phyloP scores from a whole-genome alignment of 2,329 filamentous ascomycete species.

The Xylaria multiplex region DNA sequence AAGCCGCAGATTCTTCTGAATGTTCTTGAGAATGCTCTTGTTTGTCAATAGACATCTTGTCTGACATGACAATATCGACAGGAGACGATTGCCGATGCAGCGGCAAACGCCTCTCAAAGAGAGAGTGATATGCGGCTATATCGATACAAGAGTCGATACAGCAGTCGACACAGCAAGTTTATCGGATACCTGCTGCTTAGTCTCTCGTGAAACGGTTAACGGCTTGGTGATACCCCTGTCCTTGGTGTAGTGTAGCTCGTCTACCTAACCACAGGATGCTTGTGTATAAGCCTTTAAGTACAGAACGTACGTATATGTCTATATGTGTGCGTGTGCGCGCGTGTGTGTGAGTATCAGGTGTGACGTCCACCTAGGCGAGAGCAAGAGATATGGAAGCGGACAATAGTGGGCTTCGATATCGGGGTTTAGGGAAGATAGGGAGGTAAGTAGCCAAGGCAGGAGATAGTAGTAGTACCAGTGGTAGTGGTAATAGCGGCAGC shows the following conservation, averaged over 20 bases:
- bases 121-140: slow-evolving; percentile 22
- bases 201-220: slow-evolving; percentile 32
- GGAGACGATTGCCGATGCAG: slow-evolving; percentile 54
- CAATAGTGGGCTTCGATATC: slow-evolving; percentile 29
- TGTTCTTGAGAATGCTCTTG: slow-evolving; percentile 67
- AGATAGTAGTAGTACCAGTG: slow-evolving; percentile 4
- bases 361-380: slow-evolving; percentile 22
- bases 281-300: slow-evolving; percentile 14
- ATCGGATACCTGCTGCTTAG: slow-evolving; percentile 34
- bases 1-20: slow-evolving; percentile 69
- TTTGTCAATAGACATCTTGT: slow-evolving; percentile 74
- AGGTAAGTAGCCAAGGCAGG: neutral
- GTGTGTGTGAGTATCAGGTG: slow-evolving; percentile 17
- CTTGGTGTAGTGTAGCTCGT: slow-evolving; percentile 23
- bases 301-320: slow-evolving; percentile 22
- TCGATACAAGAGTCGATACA: slow-evolving; percentile 28
- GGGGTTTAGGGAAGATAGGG: slow-evolving; percentile 3
- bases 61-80: slow-evolving; percentile 65
- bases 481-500: neutral
- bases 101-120: slow-evolving; percentile 53
- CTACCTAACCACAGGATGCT: slow-evolving; percentile 4
- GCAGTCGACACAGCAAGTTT: slow-evolving; percentile 18
- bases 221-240: slow-evolving; percentile 24
- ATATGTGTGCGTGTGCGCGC: too few relatives aligned
- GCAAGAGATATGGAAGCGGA: slow-evolving; percentile 7